phyloP scores from a whole-genome alignment of 2,329 filamentous ascomycete genomes.

The Ophiostoma ulmi region DNA sequence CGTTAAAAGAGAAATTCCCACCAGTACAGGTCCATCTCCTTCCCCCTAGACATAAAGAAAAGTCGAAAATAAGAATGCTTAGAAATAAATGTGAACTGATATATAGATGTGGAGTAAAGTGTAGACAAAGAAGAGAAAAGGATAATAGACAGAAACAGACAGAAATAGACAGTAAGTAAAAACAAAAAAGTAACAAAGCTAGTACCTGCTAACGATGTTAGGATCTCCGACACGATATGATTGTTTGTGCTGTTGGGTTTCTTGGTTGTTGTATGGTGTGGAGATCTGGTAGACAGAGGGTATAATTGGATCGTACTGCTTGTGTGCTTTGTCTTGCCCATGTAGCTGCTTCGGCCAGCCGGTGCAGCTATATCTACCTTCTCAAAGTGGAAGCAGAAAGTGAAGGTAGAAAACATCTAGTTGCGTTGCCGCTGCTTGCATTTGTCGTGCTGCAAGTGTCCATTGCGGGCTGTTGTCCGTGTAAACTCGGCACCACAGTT shows the following conservation, averaged over 20 bases:
- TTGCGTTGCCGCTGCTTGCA: slow-evolving; percentile 67
- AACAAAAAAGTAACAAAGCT: not conserved
- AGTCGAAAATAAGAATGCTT: not conserved
- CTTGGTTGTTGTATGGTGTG: not conserved
- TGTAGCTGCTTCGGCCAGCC: slow-evolving; percentile 5
- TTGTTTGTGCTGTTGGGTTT: not conserved
- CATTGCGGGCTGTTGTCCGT: slow-evolving; percentile 79
- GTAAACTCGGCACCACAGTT: slow-evolving; percentile 93
- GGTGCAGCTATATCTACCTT: not conserved
- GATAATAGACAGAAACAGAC: not conserved
- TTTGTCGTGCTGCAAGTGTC: slow-evolving; percentile 80
- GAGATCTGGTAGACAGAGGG: not conserved
- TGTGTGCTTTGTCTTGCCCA: not conserved
- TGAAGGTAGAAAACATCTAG: not conserved
- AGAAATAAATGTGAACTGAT: not conserved
- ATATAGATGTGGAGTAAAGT: not conserved
- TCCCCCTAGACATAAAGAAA: not conserved
- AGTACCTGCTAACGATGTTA: not conserved
- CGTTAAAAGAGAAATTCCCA: not conserved
- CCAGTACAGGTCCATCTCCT: not conserved
- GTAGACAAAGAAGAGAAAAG: not conserved
- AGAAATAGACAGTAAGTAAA: not conserved
- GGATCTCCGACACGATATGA: not conserved
- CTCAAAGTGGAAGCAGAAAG: not conserved
- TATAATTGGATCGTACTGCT: not conserved